Evolutionary conservation across 2,329 filamentous ascomycete species (phyloP).

Genomic region (Sporothrix variecibatus): DNA sequence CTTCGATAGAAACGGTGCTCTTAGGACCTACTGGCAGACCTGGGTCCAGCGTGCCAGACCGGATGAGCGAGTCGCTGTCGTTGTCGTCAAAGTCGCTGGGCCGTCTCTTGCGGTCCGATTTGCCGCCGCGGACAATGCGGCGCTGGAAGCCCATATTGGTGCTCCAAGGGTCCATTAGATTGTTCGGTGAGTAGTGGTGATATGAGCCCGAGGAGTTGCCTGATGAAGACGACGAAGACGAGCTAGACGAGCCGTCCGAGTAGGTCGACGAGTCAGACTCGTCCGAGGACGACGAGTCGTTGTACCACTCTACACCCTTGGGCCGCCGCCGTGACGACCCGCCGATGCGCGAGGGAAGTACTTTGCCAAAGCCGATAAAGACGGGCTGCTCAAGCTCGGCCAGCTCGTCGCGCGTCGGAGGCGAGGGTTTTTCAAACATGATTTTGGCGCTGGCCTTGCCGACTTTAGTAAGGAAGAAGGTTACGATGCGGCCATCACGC

Average conservation of each 20-base stretch:
- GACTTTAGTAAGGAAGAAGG: conserved; percentile 70
- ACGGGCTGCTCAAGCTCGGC: conserved; percentile 30
- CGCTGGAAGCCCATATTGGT: conserved; percentile 50
- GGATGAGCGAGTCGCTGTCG: conserved; percentile 11
- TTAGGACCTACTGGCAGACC: conserved; percentile 47
- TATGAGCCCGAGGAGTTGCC: background rate
- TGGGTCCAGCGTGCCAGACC: conserved; percentile 27
- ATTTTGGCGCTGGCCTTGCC: conserved; percentile 54
- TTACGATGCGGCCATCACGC: conserved; percentile 63
- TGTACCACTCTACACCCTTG: conserved; percentile 48
- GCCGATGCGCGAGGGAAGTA: conserved; percentile 22
- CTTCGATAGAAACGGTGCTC: conserved; percentile 73
- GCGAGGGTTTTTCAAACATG: conserved; percentile 50
- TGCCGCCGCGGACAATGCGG: conserved; percentile 53
- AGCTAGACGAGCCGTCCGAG: conserved; percentile 36
- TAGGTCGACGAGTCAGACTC: conserved; percentile 40
- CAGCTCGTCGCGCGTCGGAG: conserved; percentile 32
- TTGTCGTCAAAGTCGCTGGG: conserved; percentile 17
- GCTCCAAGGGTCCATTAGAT: conserved; percentile 30
- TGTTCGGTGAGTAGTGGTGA: conserved; percentile 9
- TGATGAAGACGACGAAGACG: conserved; percentile 14
- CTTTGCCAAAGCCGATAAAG: conserved; percentile 32
- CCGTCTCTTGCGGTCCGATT: conserved; percentile 37
- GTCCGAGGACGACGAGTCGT: conserved; percentile 35
- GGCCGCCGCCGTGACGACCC: conserved; percentile 46